Conservation (phyloP, 75 land plant genomes). For the Cryptomeria japonica region DNA sequence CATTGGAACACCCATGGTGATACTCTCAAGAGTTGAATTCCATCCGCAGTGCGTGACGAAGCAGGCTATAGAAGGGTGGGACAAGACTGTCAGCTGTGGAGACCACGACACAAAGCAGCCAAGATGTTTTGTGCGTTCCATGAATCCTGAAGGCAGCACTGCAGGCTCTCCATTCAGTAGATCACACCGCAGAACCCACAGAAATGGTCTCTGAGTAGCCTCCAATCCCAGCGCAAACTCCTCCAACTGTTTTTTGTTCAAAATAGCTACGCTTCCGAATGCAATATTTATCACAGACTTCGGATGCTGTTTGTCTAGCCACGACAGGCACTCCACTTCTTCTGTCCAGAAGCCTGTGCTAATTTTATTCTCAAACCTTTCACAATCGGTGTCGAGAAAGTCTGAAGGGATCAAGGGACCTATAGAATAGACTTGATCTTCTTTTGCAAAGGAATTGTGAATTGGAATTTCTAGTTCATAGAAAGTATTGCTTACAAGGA, state of each 20-base stretch:
- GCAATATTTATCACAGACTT: slow-evolving; percentile 24
- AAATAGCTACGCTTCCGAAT: slow-evolving; percentile 18
- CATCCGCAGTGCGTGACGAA: slow-evolving; percentile 21
- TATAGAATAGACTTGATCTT: background rate
- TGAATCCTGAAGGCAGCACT: slow-evolving; percentile 11
- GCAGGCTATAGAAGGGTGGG: slow-evolving; percentile 21
- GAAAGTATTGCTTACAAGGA: background rate
- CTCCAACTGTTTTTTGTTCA: slow-evolving; percentile 12
- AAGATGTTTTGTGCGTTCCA: background rate
- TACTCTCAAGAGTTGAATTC: slow-evolving; percentile 17
- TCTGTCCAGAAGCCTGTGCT: slow-evolving; percentile 9
- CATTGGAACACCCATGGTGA: slow-evolving; percentile 25
- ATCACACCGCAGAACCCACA: slow-evolving; percentile 21
- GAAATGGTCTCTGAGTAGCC: slow-evolving; percentile 22
- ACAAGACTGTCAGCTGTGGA: slow-evolving; percentile 23
- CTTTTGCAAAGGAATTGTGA: background rate
- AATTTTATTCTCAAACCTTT: background rate
- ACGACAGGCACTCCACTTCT: slow-evolving; percentile 14
- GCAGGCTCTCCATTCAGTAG: background rate
- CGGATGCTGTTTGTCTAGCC: slow-evolving; percentile 22
- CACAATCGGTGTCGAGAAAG: background rate
- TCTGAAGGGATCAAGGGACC: background rate
- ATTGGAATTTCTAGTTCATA: background rate
- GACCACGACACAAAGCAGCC: slow-evolving; percentile 24
- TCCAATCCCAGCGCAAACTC: slow-evolving; percentile 26